phyloP scores from a whole-genome alignment of 495 filamentous ascomycete species.

The Chaetomidium leptoderma region DNA sequence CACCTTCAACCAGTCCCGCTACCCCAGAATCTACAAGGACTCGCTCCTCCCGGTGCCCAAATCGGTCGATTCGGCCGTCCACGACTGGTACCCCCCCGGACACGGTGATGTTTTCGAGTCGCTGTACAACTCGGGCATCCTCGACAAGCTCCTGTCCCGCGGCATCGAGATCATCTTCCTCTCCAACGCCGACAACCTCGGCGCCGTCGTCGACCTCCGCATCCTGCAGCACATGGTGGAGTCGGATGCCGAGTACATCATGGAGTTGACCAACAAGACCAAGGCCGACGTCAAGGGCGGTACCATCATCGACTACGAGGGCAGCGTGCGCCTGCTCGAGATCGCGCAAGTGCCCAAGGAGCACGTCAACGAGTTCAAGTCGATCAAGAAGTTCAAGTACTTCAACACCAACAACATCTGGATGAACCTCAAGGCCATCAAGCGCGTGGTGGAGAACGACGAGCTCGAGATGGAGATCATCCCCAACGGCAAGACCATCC shows the following conservation, averaged over 20 bases:
- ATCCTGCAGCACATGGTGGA: slow-evolving; percentile 99
- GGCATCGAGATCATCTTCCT: slow-evolving; percentile 98
- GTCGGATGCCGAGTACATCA: slow-evolving; percentile 94
- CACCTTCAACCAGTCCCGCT: slow-evolving; percentile 99
- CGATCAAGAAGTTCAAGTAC: slow-evolving; percentile 99
- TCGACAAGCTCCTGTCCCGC: slow-evolving; percentile 90
- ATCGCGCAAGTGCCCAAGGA: slow-evolving; percentile 99
- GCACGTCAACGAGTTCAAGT: slow-evolving; percentile 99
- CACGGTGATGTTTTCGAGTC: slow-evolving; percentile 99
- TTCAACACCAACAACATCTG: slow-evolving; percentile 99
- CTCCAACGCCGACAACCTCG: slow-evolving; percentile 98
- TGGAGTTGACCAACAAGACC: slow-evolving; percentile 99
- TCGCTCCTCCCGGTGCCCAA: slow-evolving; percentile 95
- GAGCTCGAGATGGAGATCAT: slow-evolving; percentile 99
- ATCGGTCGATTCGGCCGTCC: slow-evolving; percentile 77
- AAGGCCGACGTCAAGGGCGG: slow-evolving; percentile 99
- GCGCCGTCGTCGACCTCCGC: slow-evolving; percentile 92
- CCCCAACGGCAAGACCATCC: slow-evolving; percentile 96
- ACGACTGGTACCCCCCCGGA: slow-evolving; percentile 98
- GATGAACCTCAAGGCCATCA: slow-evolving; percentile 96
- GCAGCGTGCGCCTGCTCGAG: slow-evolving; percentile 91
- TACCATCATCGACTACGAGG: slow-evolving; percentile 99
- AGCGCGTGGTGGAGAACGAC: slow-evolving; percentile 97
- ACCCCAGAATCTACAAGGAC: slow-evolving; percentile 96
- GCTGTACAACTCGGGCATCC: slow-evolving; percentile 97